A percentile compares a stretch with the other conserved stretches of the same genome.
Evolutionary conservation across 805 yeast genomes (phyloP).

Genomic region (Candida andamanensis): DNA sequence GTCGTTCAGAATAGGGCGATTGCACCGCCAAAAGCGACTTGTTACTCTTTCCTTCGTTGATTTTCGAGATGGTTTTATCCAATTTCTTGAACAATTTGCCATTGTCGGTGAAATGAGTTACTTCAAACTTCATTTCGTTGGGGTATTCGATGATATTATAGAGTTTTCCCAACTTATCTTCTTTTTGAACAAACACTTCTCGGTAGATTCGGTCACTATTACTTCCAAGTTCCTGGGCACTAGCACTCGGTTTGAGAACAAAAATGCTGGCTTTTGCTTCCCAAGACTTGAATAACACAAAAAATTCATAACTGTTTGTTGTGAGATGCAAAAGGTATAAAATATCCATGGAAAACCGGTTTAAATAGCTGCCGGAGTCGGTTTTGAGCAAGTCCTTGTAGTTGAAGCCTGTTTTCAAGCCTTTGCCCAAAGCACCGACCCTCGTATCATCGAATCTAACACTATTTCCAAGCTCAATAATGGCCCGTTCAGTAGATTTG

Average conservation of each 20-base stretch:
- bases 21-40: slow-evolving; percentile 66
- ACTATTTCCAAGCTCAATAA: slow-evolving; percentile 71
- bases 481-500: slow-evolving; percentile 62
- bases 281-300: slow-evolving; percentile 63
- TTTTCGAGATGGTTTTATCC: slow-evolving; percentile 46
- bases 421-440: slow-evolving; percentile 82
- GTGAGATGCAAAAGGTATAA: slow-evolving; percentile 64
- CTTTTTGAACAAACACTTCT: slow-evolving; percentile 47
- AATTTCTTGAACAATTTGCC: slow-evolving; percentile 54
- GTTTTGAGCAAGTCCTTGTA: slow-evolving; percentile 48
- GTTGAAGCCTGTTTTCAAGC: slow-evolving; percentile 81
- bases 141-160: slow-evolving; percentile 50
- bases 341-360: slow-evolving; percentile 49
- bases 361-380: slow-evolving; percentile 50
- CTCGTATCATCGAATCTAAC: slow-evolving; percentile 64
- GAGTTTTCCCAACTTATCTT: slow-evolving; percentile 36
- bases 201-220: slow-evolving; percentile 50
- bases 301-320: slow-evolving; percentile 73
- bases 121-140: slow-evolving; percentile 49
- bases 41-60: slow-evolving; percentile 59
- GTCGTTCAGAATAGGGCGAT: slow-evolving; percentile 53
- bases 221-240: slow-evolving; percentile 60
- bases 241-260: slow-evolving; percentile 62
- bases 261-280: slow-evolving; percentile 45
- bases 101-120: slow-evolving; percentile 49